A percentile compares a stretch with the other conserved stretches of the same genome.
phyloP scores from a whole-genome alignment of 2,329 filamentous ascomycete species.

The Fusarium albidum region DNA sequence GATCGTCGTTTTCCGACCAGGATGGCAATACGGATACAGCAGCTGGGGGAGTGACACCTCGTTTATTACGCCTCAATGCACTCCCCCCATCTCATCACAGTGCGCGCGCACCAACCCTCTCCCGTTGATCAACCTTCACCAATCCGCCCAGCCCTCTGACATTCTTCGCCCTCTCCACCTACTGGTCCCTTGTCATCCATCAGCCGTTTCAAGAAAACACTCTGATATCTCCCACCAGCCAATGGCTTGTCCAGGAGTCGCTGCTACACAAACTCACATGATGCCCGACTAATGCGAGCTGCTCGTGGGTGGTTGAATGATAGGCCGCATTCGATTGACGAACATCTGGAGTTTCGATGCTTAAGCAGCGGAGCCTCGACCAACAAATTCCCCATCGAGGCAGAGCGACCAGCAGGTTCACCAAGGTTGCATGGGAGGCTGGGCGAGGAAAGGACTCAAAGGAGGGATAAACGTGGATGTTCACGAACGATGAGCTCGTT shows the following conservation, averaged over 20 bases:
- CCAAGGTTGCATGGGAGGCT: slow-evolving; percentile 22
- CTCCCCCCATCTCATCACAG: slow-evolving; percentile 35
- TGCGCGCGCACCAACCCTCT: slow-evolving; percentile 20
- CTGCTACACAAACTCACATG: slow-evolving; percentile 40
- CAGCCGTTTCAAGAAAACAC: slow-evolving; percentile 28
- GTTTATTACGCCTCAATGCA: slow-evolving; percentile 31
- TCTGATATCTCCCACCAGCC: slow-evolving; percentile 12
- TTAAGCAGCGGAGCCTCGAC: slow-evolving; percentile 27
- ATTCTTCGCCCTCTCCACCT: slow-evolving; percentile 7
- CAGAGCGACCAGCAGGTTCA: slow-evolving; percentile 3
- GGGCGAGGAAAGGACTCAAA: slow-evolving; percentile 19
- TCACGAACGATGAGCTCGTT: slow-evolving; percentile 12
- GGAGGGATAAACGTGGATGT: slow-evolving; percentile 24
- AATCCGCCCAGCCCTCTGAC: slow-evolving; percentile 30
- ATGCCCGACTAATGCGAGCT: slow-evolving; percentile 39
- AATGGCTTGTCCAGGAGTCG: slow-evolving; percentile 25
- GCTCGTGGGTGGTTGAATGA: slow-evolving; percentile 34
- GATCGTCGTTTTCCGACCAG: slow-evolving; percentile 24
- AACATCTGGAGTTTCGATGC: slow-evolving; percentile 22
- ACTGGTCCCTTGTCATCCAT: slow-evolving; percentile 18
- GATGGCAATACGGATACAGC: slow-evolving; percentile 30
- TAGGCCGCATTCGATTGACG: slow-evolving; percentile 23
- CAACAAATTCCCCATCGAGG: slow-evolving; percentile 21
- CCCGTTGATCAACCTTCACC: slow-evolving; percentile 15
- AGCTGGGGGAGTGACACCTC: slow-evolving; percentile 33